Evolutionary conservation across 2,329 filamentous ascomycete genomes (phyloP), one percentile per base, ranked within the genome.

Genomic region (Plectosphaerella cucumerina): DNA sequence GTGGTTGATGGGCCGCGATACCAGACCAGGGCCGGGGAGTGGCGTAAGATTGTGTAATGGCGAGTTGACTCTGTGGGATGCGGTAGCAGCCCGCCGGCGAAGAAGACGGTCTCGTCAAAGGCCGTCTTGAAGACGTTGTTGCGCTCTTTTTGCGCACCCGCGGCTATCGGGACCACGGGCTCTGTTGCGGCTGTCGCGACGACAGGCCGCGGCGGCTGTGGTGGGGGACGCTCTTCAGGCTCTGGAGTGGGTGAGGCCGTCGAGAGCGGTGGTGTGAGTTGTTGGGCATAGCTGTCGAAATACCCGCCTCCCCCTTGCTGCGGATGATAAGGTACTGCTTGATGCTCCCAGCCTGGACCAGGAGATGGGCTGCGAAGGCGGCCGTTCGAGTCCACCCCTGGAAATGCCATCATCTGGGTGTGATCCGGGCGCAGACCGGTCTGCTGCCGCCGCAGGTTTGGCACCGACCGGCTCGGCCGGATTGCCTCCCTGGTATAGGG

Each of bases 1-100:
- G 78, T 82, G 0, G 86, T 90, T 4, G 74, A 72, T 1, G 81
- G 77, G 0, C 86, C 86, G 31, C 79, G 78, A 60, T 88, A 89
- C 68, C 84, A 84, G 11, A 89, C 74, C 1, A 89, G 60, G 0
- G 78, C 79, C 23, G 78, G 69, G 1, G 84, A 86, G 61, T 89
- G 86, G 0, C 85, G 81, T 21, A 89, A 73, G 50, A 89, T 81
- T 44, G 78, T 85, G 63, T 78, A 82, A 65, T 88, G 82, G 52
- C 79, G 83, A 3, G 77, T 87, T 1, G 82, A 85, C 60, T 86
- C 84, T 18, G 73, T 76, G 0, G 86, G 83, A 51, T 82, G 84
- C 15, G 73, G 74, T 49, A 89, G 73, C 20, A 89, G 71, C 0
- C 85, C 85, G 3, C 82, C 81, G 2, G 85, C 82, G 53, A 87